Evolutionary conservation across 805 yeast genomes (phyloP).

Genomic region (Saccharomycopsis microspora): DNA sequence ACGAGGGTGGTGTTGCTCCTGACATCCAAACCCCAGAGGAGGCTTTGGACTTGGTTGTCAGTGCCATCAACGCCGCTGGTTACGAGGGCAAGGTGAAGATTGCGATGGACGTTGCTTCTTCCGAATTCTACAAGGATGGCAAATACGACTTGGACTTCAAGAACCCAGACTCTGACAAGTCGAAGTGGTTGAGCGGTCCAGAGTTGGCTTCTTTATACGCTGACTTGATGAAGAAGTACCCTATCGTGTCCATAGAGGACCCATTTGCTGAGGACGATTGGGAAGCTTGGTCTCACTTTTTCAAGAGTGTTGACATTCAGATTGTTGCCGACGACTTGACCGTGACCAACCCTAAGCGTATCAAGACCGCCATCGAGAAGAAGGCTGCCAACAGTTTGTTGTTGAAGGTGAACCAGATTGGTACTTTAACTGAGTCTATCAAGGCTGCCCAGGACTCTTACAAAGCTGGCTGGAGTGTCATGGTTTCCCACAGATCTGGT

Average conservation of each 20-base stretch:
- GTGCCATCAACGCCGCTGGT: slow-evolving; percentile 88
- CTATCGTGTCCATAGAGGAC: slow-evolving; percentile 97
- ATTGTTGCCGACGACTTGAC: slow-evolving; percentile 98
- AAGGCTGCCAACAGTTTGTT: slow-evolving; percentile 91
- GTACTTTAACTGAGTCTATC: slow-evolving; percentile 92
- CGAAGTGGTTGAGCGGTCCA: slow-evolving; percentile 85
- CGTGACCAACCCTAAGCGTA: slow-evolving; percentile 94
- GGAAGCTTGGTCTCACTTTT: slow-evolving; percentile 94
- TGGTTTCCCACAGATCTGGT: slow-evolving; percentile 99
- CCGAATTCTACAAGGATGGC: slow-evolving; percentile 96
- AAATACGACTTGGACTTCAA: slow-evolving; percentile 97
- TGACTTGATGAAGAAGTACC: slow-evolving; percentile 76
- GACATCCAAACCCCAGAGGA: slow-evolving; percentile 90
- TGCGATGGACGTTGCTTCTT: slow-evolving; percentile 94
- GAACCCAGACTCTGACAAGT: slow-evolving; percentile 84
- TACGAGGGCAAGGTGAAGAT: slow-evolving; percentile 87
- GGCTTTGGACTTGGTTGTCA: slow-evolving; percentile 89
- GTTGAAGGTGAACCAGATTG: slow-evolving; percentile 98
- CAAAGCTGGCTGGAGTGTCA: slow-evolving; percentile 98
- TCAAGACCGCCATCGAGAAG: slow-evolving; percentile 91
- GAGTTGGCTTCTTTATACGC: slow-evolving; percentile 80
- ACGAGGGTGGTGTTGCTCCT: slow-evolving; percentile 99
- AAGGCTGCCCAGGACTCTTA: slow-evolving; percentile 93
- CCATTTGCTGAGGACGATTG: slow-evolving; percentile 99
- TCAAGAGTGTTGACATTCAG: slow-evolving; percentile 65